A percentile compares a stretch with the other conserved stretches of the same genome.
These are phyloP conservation scores for Blastobotrys indianensis DNA, from an alignment of 1,139 yeast genomes.

Conservation along the genomic window DNA sequence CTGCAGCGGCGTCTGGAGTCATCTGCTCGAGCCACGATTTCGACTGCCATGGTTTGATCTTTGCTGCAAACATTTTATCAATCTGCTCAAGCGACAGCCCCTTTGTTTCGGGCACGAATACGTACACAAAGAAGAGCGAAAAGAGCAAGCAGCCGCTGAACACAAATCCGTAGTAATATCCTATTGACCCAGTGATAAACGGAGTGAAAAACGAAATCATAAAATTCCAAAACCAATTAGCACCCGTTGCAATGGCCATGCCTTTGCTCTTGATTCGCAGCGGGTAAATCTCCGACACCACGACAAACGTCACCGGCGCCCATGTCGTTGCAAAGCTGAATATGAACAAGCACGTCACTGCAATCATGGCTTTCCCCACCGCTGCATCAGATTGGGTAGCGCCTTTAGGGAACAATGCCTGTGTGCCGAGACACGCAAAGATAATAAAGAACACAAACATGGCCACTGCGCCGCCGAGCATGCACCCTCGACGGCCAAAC, in stretches of 20 bases:
- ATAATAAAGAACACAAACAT: conserved; percentile 62
- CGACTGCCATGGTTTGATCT: conserved; percentile 7
- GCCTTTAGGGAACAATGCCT: conserved; percentile 51
- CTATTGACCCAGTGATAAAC: conserved; percentile 43
- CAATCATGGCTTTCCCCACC: conserved; percentile 46
- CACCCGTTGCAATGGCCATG: conserved; percentile 61
- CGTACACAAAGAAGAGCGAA: conserved; percentile 57
- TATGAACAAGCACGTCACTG: conserved; percentile 70
- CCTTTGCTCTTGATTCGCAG: conserved; percentile 74
- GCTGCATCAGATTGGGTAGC: conserved; percentile 46
- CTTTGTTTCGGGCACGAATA: conserved; percentile 65
- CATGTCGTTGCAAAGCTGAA: conserved; percentile 81
- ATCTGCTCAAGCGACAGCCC: conserved; percentile 71
- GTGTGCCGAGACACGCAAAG: conserved; percentile 64
- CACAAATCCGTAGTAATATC: conserved; percentile 64
- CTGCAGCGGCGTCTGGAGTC: too few species aligned
- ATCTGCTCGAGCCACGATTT: conserved; percentile 4
- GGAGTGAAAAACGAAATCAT: conserved; percentile 46
- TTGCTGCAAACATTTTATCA: conserved; percentile 30
- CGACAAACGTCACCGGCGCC: conserved; percentile 80
- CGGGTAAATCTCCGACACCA: conserved; percentile 74
- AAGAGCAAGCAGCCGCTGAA: conserved; percentile 66
- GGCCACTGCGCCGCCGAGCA: conserved; percentile 56
- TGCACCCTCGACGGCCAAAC: conserved; percentile 63
- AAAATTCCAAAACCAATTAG: conserved; percentile 77